Base-by-base conservation (phyloP, 2,329 filamentous ascomycete genomes). In the Alternaria panax region DNA sequence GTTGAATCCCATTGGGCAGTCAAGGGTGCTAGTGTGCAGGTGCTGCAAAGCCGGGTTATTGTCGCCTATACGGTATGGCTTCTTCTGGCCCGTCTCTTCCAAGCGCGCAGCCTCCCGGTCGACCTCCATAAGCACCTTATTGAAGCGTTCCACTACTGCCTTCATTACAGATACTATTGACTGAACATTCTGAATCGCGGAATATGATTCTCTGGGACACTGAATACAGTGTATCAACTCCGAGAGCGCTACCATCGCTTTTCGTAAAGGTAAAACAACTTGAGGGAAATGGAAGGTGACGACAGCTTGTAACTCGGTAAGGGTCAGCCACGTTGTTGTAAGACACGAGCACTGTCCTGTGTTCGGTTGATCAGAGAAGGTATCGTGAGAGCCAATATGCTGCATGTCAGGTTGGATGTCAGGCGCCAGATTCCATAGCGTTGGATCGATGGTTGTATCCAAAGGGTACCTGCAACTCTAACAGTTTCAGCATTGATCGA, bases 151-250 rank as follows among this genome's bases (percentile, higher is more conserved):
- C 2, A 77, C 73, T 24, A 83, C 69, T 22, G 76, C 75, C 57
- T 78, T 75, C 16, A 83, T 70, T 3, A 84, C 70, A 1, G 80
- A 76, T 8, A 74, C 71, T 9, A 83, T 65, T 5, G 80, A 71
- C 34, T 80, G 76, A 0, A 78, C 72, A 62, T 84, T 85, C 56
- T 84, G 82, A 5, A 81, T 75, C 0, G 78, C 80, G 14, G 75
- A 76, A 59, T 81, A 79, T 53, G 73, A 72, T n/a, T 77, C 68
- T 8, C 65, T 71, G 1, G 81, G 81, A 57, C 83, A 85, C 43
- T 73, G 63, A 4, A 70, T 59, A 68, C 83, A 85, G 30, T 69
- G 55, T 11, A 83, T 67, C 5, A 83, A 74, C 12, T 67, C 57
- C 5, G 73, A 72, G 11, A 80, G 74, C 1, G 78, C 77, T n/a